These are phyloP conservation scores for Syncephalastrum monosporum DNA, from an alignment of 371 early-diverging fungal genomes.

Conservation along the genomic window DNA sequence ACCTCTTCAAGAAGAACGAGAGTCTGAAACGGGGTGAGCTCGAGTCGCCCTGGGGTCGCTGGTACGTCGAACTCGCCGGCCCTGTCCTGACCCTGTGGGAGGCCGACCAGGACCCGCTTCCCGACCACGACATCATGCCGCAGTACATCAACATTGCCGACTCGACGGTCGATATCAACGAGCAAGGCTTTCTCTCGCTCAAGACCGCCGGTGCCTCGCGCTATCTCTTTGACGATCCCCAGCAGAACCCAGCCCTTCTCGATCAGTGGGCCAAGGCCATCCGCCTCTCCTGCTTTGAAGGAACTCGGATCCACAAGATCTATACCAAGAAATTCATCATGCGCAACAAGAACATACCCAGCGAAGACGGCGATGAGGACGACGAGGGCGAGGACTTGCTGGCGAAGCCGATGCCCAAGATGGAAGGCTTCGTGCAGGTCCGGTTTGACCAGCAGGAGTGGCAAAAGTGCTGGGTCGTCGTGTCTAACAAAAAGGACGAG, in stretches of 20 bases:
- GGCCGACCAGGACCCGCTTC: constrained; percentile 15
- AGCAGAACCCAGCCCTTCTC: constrained; percentile 27
- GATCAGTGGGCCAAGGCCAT: constrained; percentile 67
- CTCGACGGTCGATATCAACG: constrained; percentile 48
- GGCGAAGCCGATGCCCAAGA: constrained; percentile 12
- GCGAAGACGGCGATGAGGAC: not conserved
- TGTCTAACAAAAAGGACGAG: constrained; percentile 49
- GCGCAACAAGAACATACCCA: constrained; percentile 13
- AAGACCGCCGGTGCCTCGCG: constrained; percentile 66
- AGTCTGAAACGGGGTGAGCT: no score
- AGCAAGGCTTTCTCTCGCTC: constrained; percentile 44
- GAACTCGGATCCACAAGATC: constrained; percentile 69
- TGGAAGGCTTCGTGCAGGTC: constrained; percentile 58
- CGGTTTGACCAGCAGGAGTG: constrained; percentile 67
- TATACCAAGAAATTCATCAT: constrained; percentile 67
- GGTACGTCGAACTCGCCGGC: constrained; percentile 72
- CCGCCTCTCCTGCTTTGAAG: constrained; percentile 78
- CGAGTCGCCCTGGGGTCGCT: constrained; percentile 51
- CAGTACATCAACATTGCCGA: constrained; percentile 76
- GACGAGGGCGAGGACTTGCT: constrained; percentile 9
- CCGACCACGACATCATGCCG: constrained; percentile 28
- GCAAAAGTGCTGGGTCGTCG: constrained; percentile 61
- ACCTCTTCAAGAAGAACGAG: constrained; percentile 62
- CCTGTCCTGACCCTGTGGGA: constrained; percentile 66
- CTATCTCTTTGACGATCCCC: constrained; percentile 30